These are phyloP conservation scores for Podaxis sp. DNA, from an alignment of 768 basidiomycete species.

Conservation along the genomic window DNA sequence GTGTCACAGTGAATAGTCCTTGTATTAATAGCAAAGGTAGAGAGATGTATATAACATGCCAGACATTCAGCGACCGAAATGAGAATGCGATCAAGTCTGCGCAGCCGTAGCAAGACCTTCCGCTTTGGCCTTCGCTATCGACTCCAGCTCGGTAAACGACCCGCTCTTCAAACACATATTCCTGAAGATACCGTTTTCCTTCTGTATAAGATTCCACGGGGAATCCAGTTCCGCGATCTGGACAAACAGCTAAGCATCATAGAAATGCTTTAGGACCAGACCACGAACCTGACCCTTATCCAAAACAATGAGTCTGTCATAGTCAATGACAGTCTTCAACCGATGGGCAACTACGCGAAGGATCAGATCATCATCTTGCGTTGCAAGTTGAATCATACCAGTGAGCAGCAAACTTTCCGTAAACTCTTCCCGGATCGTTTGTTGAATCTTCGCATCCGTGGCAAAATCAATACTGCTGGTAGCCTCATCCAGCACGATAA, in stretches of 20 bases:
- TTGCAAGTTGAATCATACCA: conserved; percentile 37
- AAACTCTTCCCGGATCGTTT: conserved; percentile 86
- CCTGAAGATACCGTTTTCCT: conserved; percentile 62
- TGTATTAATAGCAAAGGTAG: no score
- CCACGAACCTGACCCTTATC: conserved; percentile 57
- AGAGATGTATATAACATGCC: no score
- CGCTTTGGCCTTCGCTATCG: conserved; percentile 49
- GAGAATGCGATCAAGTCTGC: background rate
- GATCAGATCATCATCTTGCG: background rate
- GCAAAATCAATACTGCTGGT: conserved; percentile 86
- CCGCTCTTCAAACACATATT: conserved; percentile 74
- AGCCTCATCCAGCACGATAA: conserved; percentile 81
- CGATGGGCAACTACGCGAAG: conserved; percentile 61
- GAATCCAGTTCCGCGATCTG: conserved; percentile 69
- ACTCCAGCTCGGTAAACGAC: conserved; percentile 58
- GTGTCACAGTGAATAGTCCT: no score
- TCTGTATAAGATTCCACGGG: conserved; percentile 63
- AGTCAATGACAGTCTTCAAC: conserved; percentile 75
- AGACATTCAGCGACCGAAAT: no score
- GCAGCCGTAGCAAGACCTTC: conserved; percentile 2
- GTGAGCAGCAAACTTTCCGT: conserved; percentile 70
- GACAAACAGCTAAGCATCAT: background rate
- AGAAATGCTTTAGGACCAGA: background rate
- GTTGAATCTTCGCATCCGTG: conserved; percentile 89
- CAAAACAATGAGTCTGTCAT: conserved; percentile 77